Base-by-base conservation (phyloP, 257 asterid species). In the Solanum clarkiae region DNA sequence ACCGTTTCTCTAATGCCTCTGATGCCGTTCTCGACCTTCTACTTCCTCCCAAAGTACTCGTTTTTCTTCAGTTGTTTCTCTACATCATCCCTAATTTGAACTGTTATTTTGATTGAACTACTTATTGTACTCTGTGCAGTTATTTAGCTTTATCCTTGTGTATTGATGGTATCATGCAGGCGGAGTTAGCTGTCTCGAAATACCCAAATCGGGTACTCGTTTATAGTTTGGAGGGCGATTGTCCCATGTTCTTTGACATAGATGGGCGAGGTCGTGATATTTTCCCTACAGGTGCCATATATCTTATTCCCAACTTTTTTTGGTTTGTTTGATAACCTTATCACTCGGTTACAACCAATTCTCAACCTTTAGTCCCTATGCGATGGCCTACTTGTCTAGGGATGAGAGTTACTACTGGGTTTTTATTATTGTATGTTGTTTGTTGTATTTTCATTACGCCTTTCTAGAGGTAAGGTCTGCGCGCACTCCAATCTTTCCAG, bases 201-300 rank as follows among this genome's bases (percentile, higher is more conserved):
- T 95, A 88, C 53, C 97, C 99, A 42, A 96, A 95, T 88, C 95
- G 99, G 71, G 89, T 94, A 87, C 97, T 96, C 84, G 98, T 95
- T 10, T 96, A 95, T 89, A 91, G 94, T 83, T 85, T 95, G 85
- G 99, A 96, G 91, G 95, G 98, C 84, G 98, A 90, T 57, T 88
- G 92, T 82, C 99, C 99, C 55, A 87, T 96, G 89, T 94, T 96
- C 89, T 95, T 87, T 81, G 98, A 94, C 87, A 40, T 55, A n/a
- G 97, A 96, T 87, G 99, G 99, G 49, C 95, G 99, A 85, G 98
- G 98, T 89, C 88, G 92, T 17, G 94, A 95, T 84, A 87, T 96
- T 83, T 93, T 86, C 86, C 99, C 99, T 62, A 95, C 98, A 86
- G 99, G 99, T 96, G 89, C 49, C 84, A 44, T 84, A 80, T 42